Percentiles rank a stretch among this genome's conserved stretches.
These are phyloP conservation scores for Backusella tarrabulga DNA, from an alignment of 192 early-diverging fungal genomes.

Conservation along the genomic window DNA sequence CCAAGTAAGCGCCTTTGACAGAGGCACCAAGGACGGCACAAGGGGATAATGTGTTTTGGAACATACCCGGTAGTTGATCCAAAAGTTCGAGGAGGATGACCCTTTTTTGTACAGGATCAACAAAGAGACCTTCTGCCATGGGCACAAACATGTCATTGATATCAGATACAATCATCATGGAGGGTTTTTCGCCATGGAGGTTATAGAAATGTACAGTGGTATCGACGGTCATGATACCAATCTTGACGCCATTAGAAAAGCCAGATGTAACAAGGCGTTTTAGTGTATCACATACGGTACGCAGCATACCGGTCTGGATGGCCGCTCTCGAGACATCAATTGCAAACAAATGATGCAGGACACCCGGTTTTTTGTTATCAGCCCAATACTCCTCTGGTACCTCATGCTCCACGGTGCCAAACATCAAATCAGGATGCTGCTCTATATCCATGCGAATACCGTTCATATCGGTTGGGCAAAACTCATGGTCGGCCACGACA, in stretches of 20 bases:
- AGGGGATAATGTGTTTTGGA: slow-evolving; percentile 69
- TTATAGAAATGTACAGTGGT: slow-evolving; percentile 94
- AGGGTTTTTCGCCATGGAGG: slow-evolving; percentile 71
- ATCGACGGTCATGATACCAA: slow-evolving; percentile 93
- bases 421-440: slow-evolving; percentile 83
- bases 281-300: slow-evolving; percentile 62
- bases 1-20: slow-evolving; percentile 69
- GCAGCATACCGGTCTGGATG: slow-evolving; percentile 82
- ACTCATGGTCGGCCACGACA: slow-evolving; percentile 84
- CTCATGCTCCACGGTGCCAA: slow-evolving; percentile 89
- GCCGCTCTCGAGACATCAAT: slow-evolving; percentile 93
- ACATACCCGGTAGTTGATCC: slow-evolving; percentile 79
- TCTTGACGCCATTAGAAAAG: slow-evolving; percentile 56
- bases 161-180: slow-evolving; percentile 95
- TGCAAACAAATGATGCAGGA: slow-evolving; percentile 84
- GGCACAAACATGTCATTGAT: slow-evolving; percentile 94
- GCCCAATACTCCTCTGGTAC: slow-evolving; percentile 77
- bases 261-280: slow-evolving; percentile 62
- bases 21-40: slow-evolving; percentile 83
- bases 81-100: slow-evolving; percentile 78
- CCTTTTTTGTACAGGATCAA: slow-evolving; percentile 80
- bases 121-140: slow-evolving; percentile 86
- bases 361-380: slow-evolving; percentile 49
- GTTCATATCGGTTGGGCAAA: slow-evolving; percentile 92
- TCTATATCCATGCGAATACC: slow-evolving; percentile 83